Evolutionary conservation across 345 rosid genomes (phyloP).

Genomic region (Odontarrhena argentea): DNA sequence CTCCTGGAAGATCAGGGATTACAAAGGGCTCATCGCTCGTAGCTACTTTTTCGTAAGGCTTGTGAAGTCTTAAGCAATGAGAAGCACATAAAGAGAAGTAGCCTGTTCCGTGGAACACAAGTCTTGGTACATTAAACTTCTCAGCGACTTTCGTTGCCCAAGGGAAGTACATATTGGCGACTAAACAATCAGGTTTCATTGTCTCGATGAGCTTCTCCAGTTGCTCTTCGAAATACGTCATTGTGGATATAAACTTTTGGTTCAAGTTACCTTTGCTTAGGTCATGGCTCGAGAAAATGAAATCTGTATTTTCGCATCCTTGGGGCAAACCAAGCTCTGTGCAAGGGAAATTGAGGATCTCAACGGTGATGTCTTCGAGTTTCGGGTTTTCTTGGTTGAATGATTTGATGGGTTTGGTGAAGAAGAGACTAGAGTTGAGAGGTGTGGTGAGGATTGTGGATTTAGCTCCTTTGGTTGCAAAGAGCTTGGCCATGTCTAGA

Average conservation of each 20-base stretch:
- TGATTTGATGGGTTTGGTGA: constrained; percentile 40
- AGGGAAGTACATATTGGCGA: constrained; percentile 62
- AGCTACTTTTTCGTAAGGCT: constrained; percentile 45
- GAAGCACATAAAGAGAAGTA: constrained; percentile 45
- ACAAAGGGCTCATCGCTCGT: constrained; percentile 52
- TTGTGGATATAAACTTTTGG: constrained; percentile 40
- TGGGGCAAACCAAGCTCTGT: constrained; percentile 49
- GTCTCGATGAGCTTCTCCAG: constrained; percentile 48
- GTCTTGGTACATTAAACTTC: constrained; percentile 55
- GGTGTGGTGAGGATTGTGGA: constrained; percentile 58
- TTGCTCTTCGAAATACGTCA: constrained; percentile 45
- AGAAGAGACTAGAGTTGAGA: constrained; percentile 25
- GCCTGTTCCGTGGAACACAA: constrained; percentile 56
- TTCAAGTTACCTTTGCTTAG: constrained; percentile 20
- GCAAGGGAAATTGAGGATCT: constrained; percentile 48
- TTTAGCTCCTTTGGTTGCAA: constrained; percentile 47
- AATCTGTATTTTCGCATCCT: constrained; percentile 51
- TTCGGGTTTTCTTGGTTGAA: constrained; percentile 33
- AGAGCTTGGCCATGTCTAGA: constrained; percentile 58
- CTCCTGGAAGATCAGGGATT: constrained; percentile 56
- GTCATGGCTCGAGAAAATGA: constrained; percentile 1
- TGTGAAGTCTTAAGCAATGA: constrained; percentile 39
- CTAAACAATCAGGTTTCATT: constrained; percentile 50
- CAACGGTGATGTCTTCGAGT: constrained; percentile 39
- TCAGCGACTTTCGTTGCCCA: constrained; percentile 58